phyloP scores from a whole-genome alignment of 192 early-diverging fungal genomes.

The Kappamyces sp. region DNA sequence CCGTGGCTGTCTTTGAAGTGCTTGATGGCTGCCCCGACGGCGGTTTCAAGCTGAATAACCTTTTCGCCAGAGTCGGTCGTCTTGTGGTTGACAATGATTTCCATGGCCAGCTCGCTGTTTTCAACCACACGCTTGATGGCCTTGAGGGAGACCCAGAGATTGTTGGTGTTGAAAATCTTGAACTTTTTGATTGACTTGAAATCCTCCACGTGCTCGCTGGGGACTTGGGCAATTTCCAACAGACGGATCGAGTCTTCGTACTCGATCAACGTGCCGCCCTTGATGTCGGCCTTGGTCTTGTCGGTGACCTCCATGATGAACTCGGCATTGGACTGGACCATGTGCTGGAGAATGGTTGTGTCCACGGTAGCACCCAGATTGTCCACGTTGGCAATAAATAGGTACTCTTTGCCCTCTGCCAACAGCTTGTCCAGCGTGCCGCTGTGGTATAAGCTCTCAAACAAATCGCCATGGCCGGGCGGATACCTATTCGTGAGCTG shows the following conservation, averaged over 20 bases:
- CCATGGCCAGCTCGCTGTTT: constrained; percentile 71
- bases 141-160: constrained; percentile 46
- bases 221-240: constrained; percentile 99
- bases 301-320: constrained; percentile 99
- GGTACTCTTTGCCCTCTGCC: constrained; percentile 93
- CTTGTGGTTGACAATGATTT: constrained; percentile 98
- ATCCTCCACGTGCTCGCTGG: constrained; percentile 91
- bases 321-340: constrained; percentile 80
- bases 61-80: constrained; percentile 88
- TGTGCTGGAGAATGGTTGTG: constrained; percentile 82
- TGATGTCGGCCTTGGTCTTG: constrained; percentile 99
- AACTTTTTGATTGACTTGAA: constrained; percentile 99
- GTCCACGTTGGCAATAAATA: constrained; percentile 99
- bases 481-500: no score
- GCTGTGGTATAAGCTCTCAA: constrained; percentile 87
- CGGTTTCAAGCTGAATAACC: constrained; percentile 97
- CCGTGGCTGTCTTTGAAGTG: constrained; percentile 92
- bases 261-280: constrained; percentile 99
- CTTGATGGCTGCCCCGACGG: constrained; percentile 98
- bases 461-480: constrained; percentile 98
- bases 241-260: constrained; percentile 91
- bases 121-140: constrained; percentile 70
- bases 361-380: constrained; percentile 98
- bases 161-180: constrained; percentile 97
- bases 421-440: constrained; percentile 90